Evolutionary conservation across 805 yeast species (phyloP), one percentile per base, ranked within the genome.

Genomic region (Metschnikowia borealis): DNA sequence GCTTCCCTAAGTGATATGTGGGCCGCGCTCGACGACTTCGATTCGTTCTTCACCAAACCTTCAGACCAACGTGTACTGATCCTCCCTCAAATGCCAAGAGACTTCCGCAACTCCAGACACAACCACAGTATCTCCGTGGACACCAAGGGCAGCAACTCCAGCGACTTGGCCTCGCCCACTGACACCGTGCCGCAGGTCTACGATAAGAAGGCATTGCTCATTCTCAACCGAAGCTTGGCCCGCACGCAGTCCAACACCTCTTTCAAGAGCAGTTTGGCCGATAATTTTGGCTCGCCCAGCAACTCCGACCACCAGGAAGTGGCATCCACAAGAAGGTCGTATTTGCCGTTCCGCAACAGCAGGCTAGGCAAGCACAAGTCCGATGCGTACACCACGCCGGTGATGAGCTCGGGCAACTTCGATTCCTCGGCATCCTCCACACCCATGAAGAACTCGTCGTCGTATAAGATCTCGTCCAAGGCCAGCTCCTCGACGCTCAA

Each of bases 1-100:
- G 88, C 86, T 0, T 85, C 95, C 0, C 74, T 90, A 59, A 87
- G 91, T 61, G 86, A 89, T 61, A 89, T 90, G 87, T 86, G 95
- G 84, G 96, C 96, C 1, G 94, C 94, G 11, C 73, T 90, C 55
- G 96, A 90, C 61, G 90, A 89, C 57, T 75, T 90, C 57, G 96
- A 90, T 62, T 85, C 92, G 8, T 90, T 90, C 62, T 90, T 90
- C 67, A 87, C 95, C 0, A 86, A 83, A 50, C 86, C 82, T 38
- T 66, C 74, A 31, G 54, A 52, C 11, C 60, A 53, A 33, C 55
- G 58, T 26, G 49, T 55, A 3, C 61, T 52, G 44, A 44, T 57
- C 39, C 23, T 49, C n/a, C 15, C 51, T 38, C 41, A 40, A 47
- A 40, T 35, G 21, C 39, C 46, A 5, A 18, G 46, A 14, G 43